Evolutionary conservation across 495 filamentous ascomycete species (phyloP), one percentile per base, ranked within the genome.

Genomic region (Penicillium robsamsonii): DNA sequence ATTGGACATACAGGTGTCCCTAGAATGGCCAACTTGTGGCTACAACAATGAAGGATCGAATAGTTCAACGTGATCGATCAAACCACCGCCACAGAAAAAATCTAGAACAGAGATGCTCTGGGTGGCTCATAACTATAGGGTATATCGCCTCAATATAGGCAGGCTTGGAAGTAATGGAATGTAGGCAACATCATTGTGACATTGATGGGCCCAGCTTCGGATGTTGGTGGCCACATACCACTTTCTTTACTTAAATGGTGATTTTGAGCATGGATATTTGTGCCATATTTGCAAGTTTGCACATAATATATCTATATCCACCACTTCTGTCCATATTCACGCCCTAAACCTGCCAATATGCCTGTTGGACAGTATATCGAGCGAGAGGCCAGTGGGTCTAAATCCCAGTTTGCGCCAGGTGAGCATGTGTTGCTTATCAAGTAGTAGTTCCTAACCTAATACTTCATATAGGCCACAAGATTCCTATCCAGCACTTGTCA

Each of bases 401-500:
- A 67, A 31, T 67, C 67, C 17, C 67, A 69, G 17, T 69, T 69
- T 33, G 46, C 65, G 57, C 57, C 62, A 37, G 67, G 67, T 67
- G 56, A 59, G 59, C n/a, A 27, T n/a, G 35, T 10, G 35, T 22
- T 1, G 33, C n/a, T 12, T 17, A 1, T 30, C 13, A 20, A n/a
- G 2, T 5, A 45, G 15, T 18, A 1, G 27, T 3, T 13, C 9
- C 38, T 50, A 43, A 42, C 31, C 46, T 42, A 7, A 6, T 49
- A 13, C 12, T 18, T 20, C 18, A 8, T 47, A 5, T 45, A 91
- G 89, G 88, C 47, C 84, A 91, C 69, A 68, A 84, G 55, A 76
- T 88, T 50, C 89, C 87, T 5, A 81, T 92, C 49, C 84, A 88
- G 40, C 77, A 87, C 56, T 81, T 90, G 61, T 68, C 74, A 5